phyloP scores from a whole-genome alignment of 1,139 yeast genomes.

The Blastobotrys illinoisensis region DNA sequence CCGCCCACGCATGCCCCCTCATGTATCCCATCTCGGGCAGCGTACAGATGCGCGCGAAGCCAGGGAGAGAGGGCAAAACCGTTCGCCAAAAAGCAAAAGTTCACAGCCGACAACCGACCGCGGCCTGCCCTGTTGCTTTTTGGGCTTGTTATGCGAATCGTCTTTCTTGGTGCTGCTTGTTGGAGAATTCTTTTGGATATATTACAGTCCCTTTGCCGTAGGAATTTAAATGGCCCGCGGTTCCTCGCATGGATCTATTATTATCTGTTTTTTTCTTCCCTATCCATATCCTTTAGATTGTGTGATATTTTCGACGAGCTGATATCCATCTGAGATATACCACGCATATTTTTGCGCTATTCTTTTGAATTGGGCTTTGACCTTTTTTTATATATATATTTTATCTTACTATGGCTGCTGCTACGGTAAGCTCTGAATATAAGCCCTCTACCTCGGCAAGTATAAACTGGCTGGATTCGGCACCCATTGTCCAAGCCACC shows the following conservation, averaged over 20 bases:
- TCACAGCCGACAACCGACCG: neutral
- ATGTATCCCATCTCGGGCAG: neutral
- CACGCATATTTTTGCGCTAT: neutral
- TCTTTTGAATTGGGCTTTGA: neutral
- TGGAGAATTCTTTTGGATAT: neutral
- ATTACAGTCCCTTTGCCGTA: neutral
- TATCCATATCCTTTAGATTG: neutral
- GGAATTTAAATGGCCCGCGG: neutral
- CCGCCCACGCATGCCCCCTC: neutral
- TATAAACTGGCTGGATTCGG: neutral
- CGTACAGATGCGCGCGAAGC: neutral
- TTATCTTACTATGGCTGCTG: neutral
- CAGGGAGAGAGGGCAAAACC: neutral
- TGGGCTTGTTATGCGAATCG: neutral
- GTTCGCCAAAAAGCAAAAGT: neutral
- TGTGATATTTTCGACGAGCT: neutral
- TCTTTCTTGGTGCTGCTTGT: neutral
- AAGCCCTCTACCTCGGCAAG: neutral
- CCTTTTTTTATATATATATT: neutral
- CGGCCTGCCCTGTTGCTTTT: neutral
- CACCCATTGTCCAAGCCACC: neutral
- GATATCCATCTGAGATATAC: too few species aligned
- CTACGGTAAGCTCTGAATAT: neutral
- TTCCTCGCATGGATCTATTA: neutral
- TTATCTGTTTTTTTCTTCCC: neutral